phyloP scores from a whole-genome alignment of 768 basidiomycete genomes.

The Russula sp. region DNA sequence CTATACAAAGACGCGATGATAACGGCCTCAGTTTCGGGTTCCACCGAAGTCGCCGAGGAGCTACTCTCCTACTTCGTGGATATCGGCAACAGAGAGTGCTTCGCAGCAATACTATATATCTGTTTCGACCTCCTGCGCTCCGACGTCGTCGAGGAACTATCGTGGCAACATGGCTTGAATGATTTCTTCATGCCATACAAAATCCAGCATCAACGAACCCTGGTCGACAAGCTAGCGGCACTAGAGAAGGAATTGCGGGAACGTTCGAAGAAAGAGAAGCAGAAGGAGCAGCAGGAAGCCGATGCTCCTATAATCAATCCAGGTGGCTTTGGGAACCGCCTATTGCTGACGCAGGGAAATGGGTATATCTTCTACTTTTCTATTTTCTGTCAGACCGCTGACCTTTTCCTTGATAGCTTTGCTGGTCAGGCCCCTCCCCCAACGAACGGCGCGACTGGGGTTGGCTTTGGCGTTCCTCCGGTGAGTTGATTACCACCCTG shows the following conservation, averaged over 20 bases:
- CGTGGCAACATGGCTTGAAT: slow-evolving; percentile 93
- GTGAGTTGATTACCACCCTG: slow-evolving; percentile 38
- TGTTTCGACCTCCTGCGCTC: slow-evolving; percentile 95
- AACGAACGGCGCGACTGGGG: slow-evolving; percentile 50
- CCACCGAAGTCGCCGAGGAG: slow-evolving; percentile 91
- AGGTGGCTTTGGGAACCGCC: slow-evolving; percentile 52
- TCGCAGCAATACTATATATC: slow-evolving; percentile 80
- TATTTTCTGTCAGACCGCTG: slow-evolving; percentile 1
- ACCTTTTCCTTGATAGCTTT: slow-evolving; percentile 38
- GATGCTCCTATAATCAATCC: slow-evolving; percentile 87
- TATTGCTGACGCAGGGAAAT: slow-evolving; percentile 72
- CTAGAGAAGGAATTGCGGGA: slow-evolving; percentile 90
- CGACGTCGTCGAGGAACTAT: slow-evolving; percentile 89
- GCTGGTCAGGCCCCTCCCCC: slow-evolving; percentile 54
- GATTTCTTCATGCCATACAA: slow-evolving; percentile 98
- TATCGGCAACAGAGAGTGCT: slow-evolving; percentile 98
- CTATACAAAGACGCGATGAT: slow-evolving; percentile 95
- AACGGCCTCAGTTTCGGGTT: slow-evolving; percentile 79
- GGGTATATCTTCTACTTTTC: slow-evolving; percentile 34
- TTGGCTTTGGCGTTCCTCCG: slow-evolving; percentile 47
- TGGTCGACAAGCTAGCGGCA: slow-evolving; percentile 67
- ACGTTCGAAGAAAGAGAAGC: slow-evolving; percentile 74
- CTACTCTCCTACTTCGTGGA: slow-evolving; percentile 94
- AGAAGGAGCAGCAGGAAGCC: slow-evolving; percentile 86
- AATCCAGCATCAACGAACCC: slow-evolving; percentile 78